phyloP scores from a whole-genome alignment of 257 asterid genomes.

The Solanum arcanum region DNA sequence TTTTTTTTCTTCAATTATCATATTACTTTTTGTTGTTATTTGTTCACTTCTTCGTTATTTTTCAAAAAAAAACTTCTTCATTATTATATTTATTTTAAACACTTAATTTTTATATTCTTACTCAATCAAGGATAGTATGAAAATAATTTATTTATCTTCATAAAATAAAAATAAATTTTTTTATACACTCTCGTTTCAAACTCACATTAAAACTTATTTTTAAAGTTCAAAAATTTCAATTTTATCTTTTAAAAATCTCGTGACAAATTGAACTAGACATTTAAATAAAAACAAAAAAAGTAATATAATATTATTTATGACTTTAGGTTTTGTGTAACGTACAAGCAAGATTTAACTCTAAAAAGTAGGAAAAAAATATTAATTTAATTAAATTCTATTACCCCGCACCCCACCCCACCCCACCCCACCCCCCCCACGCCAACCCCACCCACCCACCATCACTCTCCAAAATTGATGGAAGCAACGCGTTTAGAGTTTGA shows the following conservation, averaged over 20 bases:
- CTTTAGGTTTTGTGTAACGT: neutral
- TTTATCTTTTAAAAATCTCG: neutral
- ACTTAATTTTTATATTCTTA: neutral
- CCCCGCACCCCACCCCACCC: neutral
- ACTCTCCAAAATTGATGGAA: neutral
- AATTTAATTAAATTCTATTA: neutral
- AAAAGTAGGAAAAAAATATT: neutral
- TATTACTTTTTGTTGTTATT: neutral
- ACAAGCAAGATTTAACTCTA: neutral
- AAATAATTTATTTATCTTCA: neutral
- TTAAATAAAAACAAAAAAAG: neutral
- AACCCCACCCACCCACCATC: neutral
- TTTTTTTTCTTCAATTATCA: neutral
- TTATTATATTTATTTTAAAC: neutral
- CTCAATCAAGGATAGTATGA: neutral
- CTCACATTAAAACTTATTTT: neutral
- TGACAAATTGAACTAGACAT: rapidly evolving
- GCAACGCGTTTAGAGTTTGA: neutral
- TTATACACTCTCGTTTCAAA: neutral
- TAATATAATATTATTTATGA: neutral
- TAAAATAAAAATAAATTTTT: rapidly evolving
- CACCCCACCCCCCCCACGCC: too few relatives aligned
- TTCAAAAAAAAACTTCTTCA: too few relatives aligned
- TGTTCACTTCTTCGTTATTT: neutral
- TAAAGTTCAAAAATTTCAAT: neutral